Conservation (phyloP, 2,329 filamentous ascomycete species). For the Bipolaris victoriae region DNA sequence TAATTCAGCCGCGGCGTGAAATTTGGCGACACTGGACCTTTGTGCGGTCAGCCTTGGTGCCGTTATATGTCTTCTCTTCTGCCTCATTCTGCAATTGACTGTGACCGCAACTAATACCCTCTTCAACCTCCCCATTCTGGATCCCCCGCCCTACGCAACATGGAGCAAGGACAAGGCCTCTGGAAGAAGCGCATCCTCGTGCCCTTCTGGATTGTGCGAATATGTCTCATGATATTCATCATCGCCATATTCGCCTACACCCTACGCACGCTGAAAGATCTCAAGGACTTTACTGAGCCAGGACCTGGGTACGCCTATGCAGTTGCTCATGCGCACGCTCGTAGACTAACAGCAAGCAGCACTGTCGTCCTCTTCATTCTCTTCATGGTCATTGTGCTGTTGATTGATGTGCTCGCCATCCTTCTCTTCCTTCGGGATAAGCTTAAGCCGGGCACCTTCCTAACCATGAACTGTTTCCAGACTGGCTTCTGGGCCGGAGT, state of each 20-base stretch:
- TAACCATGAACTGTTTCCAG: conserved; percentile 46
- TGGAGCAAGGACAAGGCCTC: conserved; percentile 29
- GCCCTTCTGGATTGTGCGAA: conserved; percentile 46
- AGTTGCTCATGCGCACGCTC: background rate
- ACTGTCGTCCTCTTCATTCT: conserved; percentile 41
- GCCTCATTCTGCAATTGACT: background rate
- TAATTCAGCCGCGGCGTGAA: conserved; percentile 20
- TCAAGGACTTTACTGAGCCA: conserved; percentile 26
- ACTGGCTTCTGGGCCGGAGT: conserved; percentile 44
- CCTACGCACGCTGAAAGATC: conserved; percentile 26
- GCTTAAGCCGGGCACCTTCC: conserved; percentile 42
- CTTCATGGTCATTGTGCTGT: conserved; percentile 40
- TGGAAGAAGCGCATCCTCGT: conserved; percentile 50
- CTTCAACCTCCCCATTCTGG: background rate
- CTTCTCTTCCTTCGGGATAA: conserved; percentile 42
- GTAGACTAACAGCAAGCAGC: conserved; percentile 32
- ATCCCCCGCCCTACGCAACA: conserved; percentile 14
- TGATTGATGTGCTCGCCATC: conserved; percentile 46
- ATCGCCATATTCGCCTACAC: conserved; percentile 36
- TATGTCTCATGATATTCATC: conserved; percentile 42
- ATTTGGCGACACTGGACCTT: conserved; percentile 7
- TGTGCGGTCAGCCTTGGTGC: conserved; percentile 10
- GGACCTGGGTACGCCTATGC: conserved; percentile 28
- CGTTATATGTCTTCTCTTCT: conserved; percentile 1
- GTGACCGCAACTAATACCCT: background rate